Conservation (phyloP, 805 yeast genomes). For the Grigorovia jiainica region DNA sequence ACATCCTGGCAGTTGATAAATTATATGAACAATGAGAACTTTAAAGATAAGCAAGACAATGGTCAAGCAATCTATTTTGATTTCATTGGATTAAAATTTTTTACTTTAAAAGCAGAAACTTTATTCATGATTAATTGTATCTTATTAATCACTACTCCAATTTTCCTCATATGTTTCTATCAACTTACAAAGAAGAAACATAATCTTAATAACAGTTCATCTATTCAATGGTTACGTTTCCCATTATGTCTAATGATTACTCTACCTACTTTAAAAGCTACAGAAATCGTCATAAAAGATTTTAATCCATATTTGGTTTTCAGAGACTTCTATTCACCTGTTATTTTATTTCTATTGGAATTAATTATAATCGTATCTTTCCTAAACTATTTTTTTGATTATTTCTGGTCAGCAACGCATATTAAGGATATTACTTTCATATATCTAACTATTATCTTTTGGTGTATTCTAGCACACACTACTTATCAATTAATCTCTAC, state of each 20-base stretch:
- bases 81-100: constrained; percentile 47
- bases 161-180: constrained; percentile 39
- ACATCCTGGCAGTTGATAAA: constrained; percentile 53
- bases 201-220: constrained; percentile 39
- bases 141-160: constrained; percentile 46
- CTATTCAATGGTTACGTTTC: constrained; percentile 38
- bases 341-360: constrained; percentile 39
- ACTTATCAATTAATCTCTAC: constrained; percentile 41
- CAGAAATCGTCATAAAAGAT: constrained; percentile 33
- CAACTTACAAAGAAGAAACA: constrained; percentile 38
- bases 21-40: constrained; percentile 29
- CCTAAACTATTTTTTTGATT: constrained; percentile 35
- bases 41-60: constrained; percentile 10
- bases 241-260: constrained; percentile 51
- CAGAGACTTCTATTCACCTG: constrained; percentile 39
- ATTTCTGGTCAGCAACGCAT: constrained; percentile 38
- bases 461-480: constrained; percentile 45
- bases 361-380: constrained; percentile 48
- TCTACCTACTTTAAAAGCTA: constrained; percentile 26
- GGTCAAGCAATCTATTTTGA: constrained; percentile 56
- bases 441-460: constrained; percentile 45
- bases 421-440: constrained; percentile 47
- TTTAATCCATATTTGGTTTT: constrained; percentile 45
- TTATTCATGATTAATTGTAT: constrained; percentile 45
- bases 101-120: constrained; percentile 41